Conservation (phyloP, 2,329 filamentous ascomycete genomes). For the Aureobasidium musti region DNA sequence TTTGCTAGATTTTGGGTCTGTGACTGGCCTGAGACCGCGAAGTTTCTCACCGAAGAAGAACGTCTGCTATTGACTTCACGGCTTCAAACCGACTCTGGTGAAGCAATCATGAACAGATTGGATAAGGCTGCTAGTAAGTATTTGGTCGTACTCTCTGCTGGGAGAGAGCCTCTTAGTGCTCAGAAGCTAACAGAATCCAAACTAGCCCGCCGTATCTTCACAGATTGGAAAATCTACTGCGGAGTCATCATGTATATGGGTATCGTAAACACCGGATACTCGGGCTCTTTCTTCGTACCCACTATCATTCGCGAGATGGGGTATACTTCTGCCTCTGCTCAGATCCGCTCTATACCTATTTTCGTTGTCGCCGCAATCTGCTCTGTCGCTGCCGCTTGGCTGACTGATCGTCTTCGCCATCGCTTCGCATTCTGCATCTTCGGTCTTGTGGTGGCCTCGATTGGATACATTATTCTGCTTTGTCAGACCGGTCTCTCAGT, state of each 20-base stretch:
- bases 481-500: conserved; percentile 46
- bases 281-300: conserved; percentile 47
- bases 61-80: conserved; percentile 47
- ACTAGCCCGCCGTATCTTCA: conserved; percentile 45
- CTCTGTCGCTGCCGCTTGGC: conserved; percentile 48
- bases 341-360: conserved; percentile 45
- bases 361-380: conserved; percentile 45
- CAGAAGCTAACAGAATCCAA: not conserved
- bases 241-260: conserved; percentile 41
- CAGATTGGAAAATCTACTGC: conserved; percentile 52
- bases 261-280: conserved; percentile 52
- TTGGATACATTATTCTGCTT: conserved; percentile 60
- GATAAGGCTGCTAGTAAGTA: conserved; percentile 50
- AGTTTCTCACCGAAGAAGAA: conserved; percentile 52
- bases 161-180: too few relatives aligned
- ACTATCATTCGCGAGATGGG: conserved; percentile 48
- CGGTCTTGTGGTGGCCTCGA: conserved; percentile 53
- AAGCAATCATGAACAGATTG: conserved; percentile 56
- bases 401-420: conserved; percentile 55
- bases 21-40: conserved; percentile 50
- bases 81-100: conserved; percentile 44
- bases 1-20: conserved; percentile 40
- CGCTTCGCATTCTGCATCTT: conserved; percentile 59
- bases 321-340: conserved; percentile 45
- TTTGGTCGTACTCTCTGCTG: not conserved